Percentiles rank a stretch among this genome's conserved stretches.
Conservation (phyloP, 2,329 filamentous ascomycete species). For the Neocatenulostroma microsporum region DNA sequence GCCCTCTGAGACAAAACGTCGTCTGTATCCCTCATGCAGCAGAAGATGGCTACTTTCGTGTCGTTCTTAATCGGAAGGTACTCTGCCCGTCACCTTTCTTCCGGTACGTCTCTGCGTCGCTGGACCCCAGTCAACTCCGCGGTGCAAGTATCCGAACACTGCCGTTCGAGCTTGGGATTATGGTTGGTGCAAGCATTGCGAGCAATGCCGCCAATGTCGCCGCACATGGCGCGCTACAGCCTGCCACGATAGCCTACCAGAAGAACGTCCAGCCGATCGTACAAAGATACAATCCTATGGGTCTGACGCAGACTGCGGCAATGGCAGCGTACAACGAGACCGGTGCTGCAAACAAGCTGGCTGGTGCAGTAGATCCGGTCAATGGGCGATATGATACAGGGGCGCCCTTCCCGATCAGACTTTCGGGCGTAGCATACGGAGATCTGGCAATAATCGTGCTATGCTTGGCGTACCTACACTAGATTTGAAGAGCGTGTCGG, state of each 20-base stretch:
- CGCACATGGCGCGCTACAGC: conserved; percentile 5
- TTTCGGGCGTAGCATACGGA: no score
- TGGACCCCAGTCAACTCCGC: conserved; percentile 9
- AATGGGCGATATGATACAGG: no score
- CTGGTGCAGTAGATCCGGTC: background rate
- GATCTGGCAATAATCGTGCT: no score
- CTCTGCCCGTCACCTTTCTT: conserved; percentile 12
- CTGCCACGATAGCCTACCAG: conserved; percentile 5
- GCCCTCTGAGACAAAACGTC: conserved; percentile 7
- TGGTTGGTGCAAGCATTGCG: conserved; percentile 8
- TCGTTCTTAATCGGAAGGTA: conserved; percentile 11
- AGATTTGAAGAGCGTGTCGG: no score
- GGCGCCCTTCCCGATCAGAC: no score
- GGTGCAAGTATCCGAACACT: conserved; percentile 10
- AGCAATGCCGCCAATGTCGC: conserved; percentile 5
- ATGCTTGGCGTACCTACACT: no score
- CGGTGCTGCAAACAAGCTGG: background rate
- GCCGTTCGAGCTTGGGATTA: conserved; percentile 11
- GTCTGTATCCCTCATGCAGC: conserved; percentile 7
- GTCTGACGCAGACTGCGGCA: background rate
- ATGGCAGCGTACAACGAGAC: background rate
- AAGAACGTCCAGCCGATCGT: conserved; percentile 4
- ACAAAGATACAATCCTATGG: conserved; percentile 1
- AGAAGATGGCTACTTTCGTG: conserved; percentile 11
- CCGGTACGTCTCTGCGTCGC: conserved; percentile 7